Evolutionary conservation across 2,329 filamentous ascomycete genomes (phyloP).

Genomic region (Epicoccum sorghinum): DNA sequence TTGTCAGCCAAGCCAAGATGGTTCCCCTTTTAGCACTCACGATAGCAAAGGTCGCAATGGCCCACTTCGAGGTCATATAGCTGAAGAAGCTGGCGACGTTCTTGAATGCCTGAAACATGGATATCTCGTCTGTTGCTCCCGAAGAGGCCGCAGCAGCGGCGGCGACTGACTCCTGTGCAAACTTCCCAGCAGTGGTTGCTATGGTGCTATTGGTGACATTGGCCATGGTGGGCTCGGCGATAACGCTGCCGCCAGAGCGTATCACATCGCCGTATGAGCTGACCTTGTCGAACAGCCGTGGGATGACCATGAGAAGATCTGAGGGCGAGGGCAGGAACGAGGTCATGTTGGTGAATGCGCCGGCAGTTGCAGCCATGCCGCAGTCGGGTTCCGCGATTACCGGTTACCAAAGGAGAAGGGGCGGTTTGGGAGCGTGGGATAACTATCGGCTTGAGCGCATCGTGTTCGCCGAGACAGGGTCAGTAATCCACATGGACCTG

Average conservation of each 20-base stretch:
- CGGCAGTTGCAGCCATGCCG: slow-evolving; percentile 29
- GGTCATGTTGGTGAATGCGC: slow-evolving; percentile 39
- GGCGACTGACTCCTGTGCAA: slow-evolving; percentile 54
- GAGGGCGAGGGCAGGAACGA: slow-evolving; percentile 64
- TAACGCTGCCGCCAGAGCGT: slow-evolving; percentile 63
- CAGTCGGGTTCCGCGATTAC: background rate
- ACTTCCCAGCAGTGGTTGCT: slow-evolving; percentile 44
- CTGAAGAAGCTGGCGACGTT: slow-evolving; percentile 86
- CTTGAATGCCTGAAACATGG: slow-evolving; percentile 60
- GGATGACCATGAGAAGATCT: slow-evolving; percentile 72
- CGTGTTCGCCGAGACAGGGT: slow-evolving; percentile 1
- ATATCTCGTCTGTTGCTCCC: slow-evolving; percentile 41
- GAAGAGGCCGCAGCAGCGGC: slow-evolving; percentile 49
- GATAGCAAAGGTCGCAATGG: slow-evolving; percentile 83
- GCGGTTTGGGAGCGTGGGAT: background rate
- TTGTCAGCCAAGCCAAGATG: background rate
- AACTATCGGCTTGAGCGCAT: slow-evolving; percentile 7
- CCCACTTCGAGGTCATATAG: slow-evolving; percentile 74
- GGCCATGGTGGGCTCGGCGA: slow-evolving; percentile 64
- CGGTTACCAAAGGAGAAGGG: background rate
- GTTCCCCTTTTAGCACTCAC: slow-evolving; percentile 45
- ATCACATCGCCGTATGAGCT: slow-evolving; percentile 66
- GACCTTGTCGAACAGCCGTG: slow-evolving; percentile 71
- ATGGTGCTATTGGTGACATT: slow-evolving; percentile 49
- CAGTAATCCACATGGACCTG: slow-evolving; percentile 10